phyloP scores from a whole-genome alignment of 192 early-diverging fungal species.

The Linnemannia exigua region DNA sequence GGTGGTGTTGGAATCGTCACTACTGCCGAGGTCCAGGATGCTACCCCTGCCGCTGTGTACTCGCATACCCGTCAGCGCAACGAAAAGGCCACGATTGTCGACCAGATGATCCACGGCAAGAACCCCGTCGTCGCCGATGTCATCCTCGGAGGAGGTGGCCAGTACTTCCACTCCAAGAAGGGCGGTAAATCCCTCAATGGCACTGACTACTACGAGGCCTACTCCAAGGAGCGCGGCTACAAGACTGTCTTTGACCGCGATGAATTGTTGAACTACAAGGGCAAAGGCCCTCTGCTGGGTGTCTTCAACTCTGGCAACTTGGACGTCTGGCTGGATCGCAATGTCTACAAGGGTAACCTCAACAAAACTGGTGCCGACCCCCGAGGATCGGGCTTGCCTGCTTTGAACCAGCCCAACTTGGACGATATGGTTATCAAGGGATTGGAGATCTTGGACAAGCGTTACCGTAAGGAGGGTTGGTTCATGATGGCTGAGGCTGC shows the following conservation, averaged over 20 bases:
- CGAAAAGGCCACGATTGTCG: conserved; percentile 61
- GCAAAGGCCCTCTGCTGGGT: conserved; percentile 63
- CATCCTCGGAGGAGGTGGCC: conserved; percentile 69
- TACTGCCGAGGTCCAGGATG: conserved; percentile 68
- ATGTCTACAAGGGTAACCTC: conserved; percentile 63
- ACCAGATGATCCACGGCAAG: conserved; percentile 65
- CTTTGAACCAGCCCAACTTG: conserved; percentile 66
- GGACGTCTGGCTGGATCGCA: conserved; percentile 73
- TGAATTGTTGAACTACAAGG: conserved; percentile 56
- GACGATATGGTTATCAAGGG: conserved; percentile 67
- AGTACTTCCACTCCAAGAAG: conserved; percentile 56
- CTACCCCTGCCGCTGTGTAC: conserved; percentile 72
- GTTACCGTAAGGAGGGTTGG: conserved; percentile 65
- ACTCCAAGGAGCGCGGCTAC: conserved; percentile 61
- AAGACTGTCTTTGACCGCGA: conserved; percentile 60
- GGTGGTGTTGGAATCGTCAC: conserved; percentile 72
- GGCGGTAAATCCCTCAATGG: conserved; percentile 46
- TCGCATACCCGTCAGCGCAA: conserved; percentile 66
- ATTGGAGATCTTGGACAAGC: conserved; percentile 65
- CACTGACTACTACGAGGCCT: conserved; percentile 59
- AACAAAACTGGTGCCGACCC: conserved; percentile 57
- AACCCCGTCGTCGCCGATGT: conserved; percentile 65
- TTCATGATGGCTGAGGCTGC: conserved; percentile 75
- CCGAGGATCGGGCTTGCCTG: conserved; percentile 38
- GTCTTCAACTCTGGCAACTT: conserved; percentile 65